Evolutionary conservation across 352 stramenopile species (phyloP).

Genomic region (Pythium plurisporium): DNA sequence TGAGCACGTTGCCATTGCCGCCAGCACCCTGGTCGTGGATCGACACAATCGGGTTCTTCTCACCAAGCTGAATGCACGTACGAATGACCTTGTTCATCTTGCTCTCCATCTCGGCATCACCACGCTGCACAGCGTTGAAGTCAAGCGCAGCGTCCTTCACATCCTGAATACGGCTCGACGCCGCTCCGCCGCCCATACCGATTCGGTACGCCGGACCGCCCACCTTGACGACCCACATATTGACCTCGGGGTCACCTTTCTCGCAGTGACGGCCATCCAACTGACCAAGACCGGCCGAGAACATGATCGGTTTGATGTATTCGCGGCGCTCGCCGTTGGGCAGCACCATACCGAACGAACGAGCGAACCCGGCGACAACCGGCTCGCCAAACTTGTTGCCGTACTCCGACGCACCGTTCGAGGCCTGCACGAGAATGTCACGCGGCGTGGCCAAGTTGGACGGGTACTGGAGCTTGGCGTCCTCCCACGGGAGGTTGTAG

Average conservation of each 20-base stretch:
- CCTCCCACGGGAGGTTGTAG: constrained; percentile 97
- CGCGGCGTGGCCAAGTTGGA: constrained; percentile 87
- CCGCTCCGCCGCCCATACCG: constrained; percentile 97
- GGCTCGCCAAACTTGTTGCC: constrained; percentile 99
- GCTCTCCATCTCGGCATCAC: constrained; percentile 99
- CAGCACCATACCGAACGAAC: constrained; percentile 96
- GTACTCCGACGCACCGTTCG: constrained; percentile 98
- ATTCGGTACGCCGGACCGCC: constrained; percentile 98
- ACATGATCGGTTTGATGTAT: constrained; percentile 99
- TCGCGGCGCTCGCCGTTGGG: constrained; percentile 95
- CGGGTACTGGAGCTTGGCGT: constrained; percentile 89
- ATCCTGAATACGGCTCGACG: constrained; percentile 94
- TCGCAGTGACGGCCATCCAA: constrained; percentile 91
- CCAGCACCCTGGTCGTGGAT: constrained; percentile 99
- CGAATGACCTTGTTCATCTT: constrained; percentile 99
- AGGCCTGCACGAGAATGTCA: constrained; percentile 96
- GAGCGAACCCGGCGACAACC: constrained; percentile 97
- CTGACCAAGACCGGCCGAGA: constrained; percentile 96
- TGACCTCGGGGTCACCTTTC: constrained; percentile 93
- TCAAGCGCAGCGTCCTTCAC: constrained; percentile 93
- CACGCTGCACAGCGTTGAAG: constrained; percentile 99
- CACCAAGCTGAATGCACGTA: constrained; percentile 96
- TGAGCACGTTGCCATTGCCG: constrained; percentile 99
- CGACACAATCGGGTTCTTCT: constrained; percentile 98
- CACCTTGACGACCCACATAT: constrained; percentile 98